Conservation (phyloP, 148 eudicot species). For the Amaranthus palmeri region DNA sequence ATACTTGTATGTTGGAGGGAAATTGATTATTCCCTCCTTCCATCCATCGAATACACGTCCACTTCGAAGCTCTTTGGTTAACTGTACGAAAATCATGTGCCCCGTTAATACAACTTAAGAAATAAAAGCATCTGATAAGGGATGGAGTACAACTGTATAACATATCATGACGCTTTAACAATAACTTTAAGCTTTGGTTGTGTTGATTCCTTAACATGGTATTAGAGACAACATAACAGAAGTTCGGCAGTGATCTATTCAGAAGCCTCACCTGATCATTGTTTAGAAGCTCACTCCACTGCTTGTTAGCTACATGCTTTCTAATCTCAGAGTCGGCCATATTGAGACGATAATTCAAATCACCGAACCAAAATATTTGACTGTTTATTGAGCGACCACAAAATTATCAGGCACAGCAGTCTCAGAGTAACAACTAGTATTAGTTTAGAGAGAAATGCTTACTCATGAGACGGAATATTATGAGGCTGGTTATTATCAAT, state of each 20-base stretch:
- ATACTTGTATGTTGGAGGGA: conserved; percentile 94
- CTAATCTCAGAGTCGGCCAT: conserved; percentile 69
- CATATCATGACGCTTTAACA: too few species aligned
- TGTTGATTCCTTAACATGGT: not conserved
- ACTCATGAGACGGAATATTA: conserved; percentile 90
- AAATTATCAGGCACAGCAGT: not conserved
- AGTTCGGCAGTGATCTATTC: not conserved
- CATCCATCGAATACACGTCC: conserved; percentile 83
- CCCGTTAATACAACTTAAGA: not conserved
- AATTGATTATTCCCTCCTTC: conserved; percentile 75
- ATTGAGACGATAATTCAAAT: conserved; percentile 87
- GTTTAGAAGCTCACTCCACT: conserved; percentile 70
- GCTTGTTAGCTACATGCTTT: conserved; percentile 55
- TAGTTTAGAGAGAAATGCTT: conserved; percentile 35
- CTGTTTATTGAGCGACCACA: conserved; percentile 40
- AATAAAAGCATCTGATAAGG: not conserved
- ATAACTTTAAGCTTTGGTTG: too few species aligned
- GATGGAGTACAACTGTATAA: too few species aligned
- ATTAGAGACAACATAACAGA: not conserved
- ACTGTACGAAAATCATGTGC: conserved; percentile 37
- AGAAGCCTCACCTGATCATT: conserved; percentile 63
- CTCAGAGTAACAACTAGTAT: too few species aligned
- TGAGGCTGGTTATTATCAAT: conserved; percentile 51
- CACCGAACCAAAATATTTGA: conserved; percentile 98
- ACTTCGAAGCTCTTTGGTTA: conserved; percentile 54